Percentiles rank a stretch among this genome's conserved stretches.
phyloP scores from a whole-genome alignment of 495 filamentous ascomycete species.

The Astrothelium macrocarpum region DNA sequence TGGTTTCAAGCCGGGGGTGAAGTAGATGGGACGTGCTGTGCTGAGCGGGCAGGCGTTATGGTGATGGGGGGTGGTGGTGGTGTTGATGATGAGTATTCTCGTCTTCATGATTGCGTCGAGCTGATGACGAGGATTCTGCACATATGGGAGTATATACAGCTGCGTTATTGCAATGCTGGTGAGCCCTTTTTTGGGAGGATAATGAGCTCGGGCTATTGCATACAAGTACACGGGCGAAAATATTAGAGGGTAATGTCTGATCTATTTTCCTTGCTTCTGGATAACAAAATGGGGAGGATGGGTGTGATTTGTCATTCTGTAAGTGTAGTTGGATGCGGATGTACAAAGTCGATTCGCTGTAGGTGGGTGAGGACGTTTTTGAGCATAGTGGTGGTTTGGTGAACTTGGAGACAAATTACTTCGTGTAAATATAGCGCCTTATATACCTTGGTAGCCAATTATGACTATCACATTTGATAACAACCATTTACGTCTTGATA shows the following conservation, averaged over 20 bases:
- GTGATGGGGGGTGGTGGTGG: no score
- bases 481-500: neutral
- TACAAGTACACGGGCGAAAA: neutral
- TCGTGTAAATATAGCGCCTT: neutral
- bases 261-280: neutral
- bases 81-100: neutral
- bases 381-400: neutral
- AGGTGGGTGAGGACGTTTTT: neutral
- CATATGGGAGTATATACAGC: neutral
- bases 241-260: conserved; percentile 5
- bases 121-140: neutral
- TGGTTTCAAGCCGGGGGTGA: no score
- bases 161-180: neutral
- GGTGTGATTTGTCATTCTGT: neutral
- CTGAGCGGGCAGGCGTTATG: neutral
- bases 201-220: neutral
- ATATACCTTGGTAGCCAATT: neutral
- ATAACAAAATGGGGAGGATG: neutral
- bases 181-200: neutral
- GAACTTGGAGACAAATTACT: neutral
- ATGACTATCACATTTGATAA: neutral
- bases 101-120: neutral
- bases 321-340: neutral
- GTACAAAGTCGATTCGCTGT: neutral
- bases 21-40: no score